These are phyloP conservation scores for Tillandsia leiboldiana DNA, from an alignment of 176 grass and related monocot genomes.

Conservation along the genomic window DNA sequence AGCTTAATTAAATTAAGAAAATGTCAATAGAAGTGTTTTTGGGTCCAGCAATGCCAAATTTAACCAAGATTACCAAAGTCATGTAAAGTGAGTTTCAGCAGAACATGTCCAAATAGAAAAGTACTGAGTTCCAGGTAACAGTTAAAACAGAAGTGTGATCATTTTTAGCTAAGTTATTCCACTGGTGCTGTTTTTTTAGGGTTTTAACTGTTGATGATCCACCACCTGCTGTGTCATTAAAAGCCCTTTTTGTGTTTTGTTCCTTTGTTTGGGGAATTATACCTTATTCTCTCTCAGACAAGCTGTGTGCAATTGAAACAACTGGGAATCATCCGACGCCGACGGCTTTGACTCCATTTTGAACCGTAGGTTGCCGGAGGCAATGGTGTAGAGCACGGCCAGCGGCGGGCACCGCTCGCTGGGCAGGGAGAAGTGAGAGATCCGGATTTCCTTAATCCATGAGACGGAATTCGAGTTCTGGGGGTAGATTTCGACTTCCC, in stretches of 20 bases:
- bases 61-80: conserved; percentile 5
- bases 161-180: neutral
- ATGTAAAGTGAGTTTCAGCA: conserved; percentile 2
- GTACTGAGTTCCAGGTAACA: neutral
- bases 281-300: conserved; percentile 98
- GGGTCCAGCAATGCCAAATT: neutral
- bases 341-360: conserved; percentile 73
- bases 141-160: neutral
- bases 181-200: neutral
- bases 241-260: conserved; percentile 19
- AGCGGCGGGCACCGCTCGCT: conserved; percentile 91
- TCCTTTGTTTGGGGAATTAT: conserved; percentile 47
- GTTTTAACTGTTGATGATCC: conserved; percentile 6
- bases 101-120: conserved; percentile 2
- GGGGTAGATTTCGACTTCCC: conserved; percentile 71
- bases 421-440: conserved; percentile 71
- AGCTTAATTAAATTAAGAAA: neutral
- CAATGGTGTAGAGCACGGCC: conserved; percentile 69
- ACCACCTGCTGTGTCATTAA: neutral
- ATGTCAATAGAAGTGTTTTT: neutral
- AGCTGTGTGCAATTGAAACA: conserved; percentile 74
- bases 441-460: conserved; percentile 71
- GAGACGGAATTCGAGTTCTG: conserved; percentile 49
- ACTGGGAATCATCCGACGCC: conserved; percentile 32
- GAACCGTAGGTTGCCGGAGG: conserved; percentile 59